Base-by-base conservation (phyloP, 2,329 filamentous ascomycete species). In the Mycocentrospora acerina region DNA sequence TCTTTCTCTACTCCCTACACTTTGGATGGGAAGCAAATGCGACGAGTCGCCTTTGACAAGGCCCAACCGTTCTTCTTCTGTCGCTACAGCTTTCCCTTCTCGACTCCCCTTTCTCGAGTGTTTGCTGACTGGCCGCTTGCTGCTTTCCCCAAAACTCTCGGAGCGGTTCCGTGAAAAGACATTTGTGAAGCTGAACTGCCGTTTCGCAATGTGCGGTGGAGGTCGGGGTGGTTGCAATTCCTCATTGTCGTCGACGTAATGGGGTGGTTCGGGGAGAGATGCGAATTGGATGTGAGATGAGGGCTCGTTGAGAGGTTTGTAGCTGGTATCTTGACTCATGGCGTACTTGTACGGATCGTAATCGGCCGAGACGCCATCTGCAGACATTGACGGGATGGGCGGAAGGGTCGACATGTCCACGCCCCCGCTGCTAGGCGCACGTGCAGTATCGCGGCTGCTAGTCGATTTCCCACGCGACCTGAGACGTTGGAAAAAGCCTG, bases 141-240 rank as follows among this genome's bases (percentile, higher is more conserved):
- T 46, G 19, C 46, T 48, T 7, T 49, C 53, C 2, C 41, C 42
- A 29, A 55, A 52, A 13, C 57, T 55, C 12, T 45, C 52, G 3
- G 55, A 62, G 17, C 59, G 55, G 34, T 59, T 55, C 24, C 83
- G 78, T 44, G 73, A 72, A 67, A 96, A 93, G 35, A 95, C 82
- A 51, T 86, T 89, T 50, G 90, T 85, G 74, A 97, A 97, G 13
- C 88, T 94, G 70, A 97, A 98, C 61, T 95, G 88, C 44, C 91
- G 79, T 9, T 85, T 80, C 48, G 67, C 46, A 51, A 64, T 48
- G 40, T 74, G 81, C 4, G 82, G 82, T 2, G 83, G 83, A 3
- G 79, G 66, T 40, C 59, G 65, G 0, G 84, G 83, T 1, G 81
- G 75, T 3, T 68, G 71, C 10, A 76, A 67, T 22, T 6, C 9